Evolutionary conservation across 768 basidiomycete genomes (phyloP), one percentile per base, ranked within the genome.

Genomic region (Sarcomyxa edulis): DNA sequence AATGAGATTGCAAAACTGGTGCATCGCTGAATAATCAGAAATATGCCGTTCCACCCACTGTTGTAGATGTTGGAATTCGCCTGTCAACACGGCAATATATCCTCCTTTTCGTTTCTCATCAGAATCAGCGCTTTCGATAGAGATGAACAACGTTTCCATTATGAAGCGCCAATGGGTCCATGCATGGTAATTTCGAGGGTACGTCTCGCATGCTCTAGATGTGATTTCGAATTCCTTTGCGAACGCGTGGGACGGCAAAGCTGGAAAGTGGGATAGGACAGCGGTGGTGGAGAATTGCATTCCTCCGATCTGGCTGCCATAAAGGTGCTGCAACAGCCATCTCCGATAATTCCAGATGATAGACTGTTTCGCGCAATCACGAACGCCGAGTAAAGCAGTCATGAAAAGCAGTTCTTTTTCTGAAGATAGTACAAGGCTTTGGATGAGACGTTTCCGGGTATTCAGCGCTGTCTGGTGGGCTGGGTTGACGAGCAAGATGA

Each of bases 151-250:
- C 24, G 59, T 48, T 44, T 70, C 59, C 29, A 74, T 52, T 39
- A 77, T 62, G 28, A 69, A 70, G 32, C 64, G 63, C 51, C 81
- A 76, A 48, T 86, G 79, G 1, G 65, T 53, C 84, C 84, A 86
- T 4, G 80, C 81, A 54, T 81, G 74, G 51, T 86, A 87, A 50
- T 86, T 87, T 10, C 84, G 74, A 7, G 78, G 78, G 50, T 85
- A 82, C 5, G 66, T 55, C 47, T 76, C 74, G 56, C 78, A 78
- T 21, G 81, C 74, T 24, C 56, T 55, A 26, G 66, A 55, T 10
- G 69, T 59, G 33, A 77, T 48, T 5, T 50, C 49, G 27, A 84
- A 61, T 52, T 87, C 84, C n/a, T 52, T 42, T 29, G 53, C 53
- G 30, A 79, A 49, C 22, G 48, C 28, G 56, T 45, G 16, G 35